A percentile compares a stretch with the other conserved stretches of the same genome.
phyloP scores from a whole-genome alignment of 352 stramenopile species.

The Phytophthora constricta region DNA sequence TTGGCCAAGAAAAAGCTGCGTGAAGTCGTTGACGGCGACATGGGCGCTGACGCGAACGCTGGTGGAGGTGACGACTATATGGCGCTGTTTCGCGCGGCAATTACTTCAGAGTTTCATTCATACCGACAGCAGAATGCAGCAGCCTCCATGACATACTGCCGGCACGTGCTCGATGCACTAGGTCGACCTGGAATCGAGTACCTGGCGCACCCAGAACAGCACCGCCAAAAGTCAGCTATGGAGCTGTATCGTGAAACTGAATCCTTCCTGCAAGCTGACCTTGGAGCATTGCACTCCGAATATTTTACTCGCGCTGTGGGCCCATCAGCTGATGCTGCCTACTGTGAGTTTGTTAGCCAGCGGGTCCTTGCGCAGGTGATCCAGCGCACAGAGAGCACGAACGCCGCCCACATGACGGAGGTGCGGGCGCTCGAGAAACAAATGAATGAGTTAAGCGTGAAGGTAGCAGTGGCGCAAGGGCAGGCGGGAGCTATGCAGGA shows the following conservation, averaged over 20 bases:
- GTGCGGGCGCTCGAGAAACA: slow-evolving; percentile 80
- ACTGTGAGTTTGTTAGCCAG: slow-evolving; percentile 87
- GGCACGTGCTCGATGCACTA: slow-evolving; percentile 62
- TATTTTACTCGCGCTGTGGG: slow-evolving; percentile 73
- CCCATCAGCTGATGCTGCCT: slow-evolving; percentile 80
- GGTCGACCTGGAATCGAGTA: slow-evolving; percentile 49
- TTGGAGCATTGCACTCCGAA: slow-evolving; percentile 57
- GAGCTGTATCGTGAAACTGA: slow-evolving; percentile 78
- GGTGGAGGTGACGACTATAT: slow-evolving; percentile 61
- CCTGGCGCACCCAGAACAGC: slow-evolving; percentile 33
- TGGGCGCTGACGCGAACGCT: slow-evolving; percentile 57
- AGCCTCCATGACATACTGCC: slow-evolving; percentile 86
- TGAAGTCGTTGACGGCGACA: slow-evolving; percentile 72
- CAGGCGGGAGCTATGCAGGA: slow-evolving; percentile 86
- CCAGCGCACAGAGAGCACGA: slow-evolving; percentile 77
- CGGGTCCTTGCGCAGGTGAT: slow-evolving; percentile 75
- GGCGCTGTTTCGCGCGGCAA: slow-evolving; percentile 61
- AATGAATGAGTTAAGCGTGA: slow-evolving; percentile 83
- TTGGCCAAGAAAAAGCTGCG: slow-evolving; percentile 79
- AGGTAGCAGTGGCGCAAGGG: slow-evolving; percentile 81
- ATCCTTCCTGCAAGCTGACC: slow-evolving; percentile 58
- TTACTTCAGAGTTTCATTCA: slow-evolving; percentile 51
- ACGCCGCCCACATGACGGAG: slow-evolving; percentile 78
- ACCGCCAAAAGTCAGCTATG: slow-evolving; percentile 71
- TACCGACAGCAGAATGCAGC: slow-evolving; percentile 82